Base-by-base conservation (phyloP, 2,329 filamentous ascomycete genomes). In the Hymenoscyphus occultus region DNA sequence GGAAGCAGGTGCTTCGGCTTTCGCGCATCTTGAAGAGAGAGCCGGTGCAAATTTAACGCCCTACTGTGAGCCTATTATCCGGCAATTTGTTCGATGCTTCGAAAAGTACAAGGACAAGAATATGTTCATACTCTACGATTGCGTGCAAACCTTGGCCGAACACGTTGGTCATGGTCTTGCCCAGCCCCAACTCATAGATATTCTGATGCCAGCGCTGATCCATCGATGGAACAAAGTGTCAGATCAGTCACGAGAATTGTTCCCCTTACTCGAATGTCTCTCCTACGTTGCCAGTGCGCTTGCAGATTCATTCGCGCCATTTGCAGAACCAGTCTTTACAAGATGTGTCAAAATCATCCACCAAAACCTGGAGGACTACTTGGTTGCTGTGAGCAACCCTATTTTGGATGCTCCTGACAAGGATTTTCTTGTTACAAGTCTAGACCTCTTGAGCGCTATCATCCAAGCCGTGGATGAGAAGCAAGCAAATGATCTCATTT, bases 41-140 rank as follows among this genome's bases (percentile, higher is more conserved):
- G 91, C 95, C 0, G 92, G 92, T 65, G 87, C 87, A 68, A 84
- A 89, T 67, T 80, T 99, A 54, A 87, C 89, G 69, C 92, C 92
- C 0, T 99, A 97, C 79, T 93, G 92, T 73, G 85, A 89, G 35
- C 91, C 93, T 32, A 98, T 99, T 72, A 86, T 98, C 62, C 89
- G 89, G 67, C 95, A 98, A 76, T 98, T 94, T 74, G 93, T 97
- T 61, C 83, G 85, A 67, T 99, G 95, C 78, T 99, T 99, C 78
- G 85, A 83, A 62, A 93, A 91, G 78, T 99, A 98, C 86, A 98
- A 99, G 83, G 94, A 98, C 78, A 90, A 92, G 74, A 99, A 99
- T 80, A 97, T 98, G 87, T 97, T 96, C 80, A 96, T 98, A 63
- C 86, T 99, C 40, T 99, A 99, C 80, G 95, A 99, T 79, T 98